Conservation (phyloP, 208 protist species). For the Trypanosoma theileri region DNA sequence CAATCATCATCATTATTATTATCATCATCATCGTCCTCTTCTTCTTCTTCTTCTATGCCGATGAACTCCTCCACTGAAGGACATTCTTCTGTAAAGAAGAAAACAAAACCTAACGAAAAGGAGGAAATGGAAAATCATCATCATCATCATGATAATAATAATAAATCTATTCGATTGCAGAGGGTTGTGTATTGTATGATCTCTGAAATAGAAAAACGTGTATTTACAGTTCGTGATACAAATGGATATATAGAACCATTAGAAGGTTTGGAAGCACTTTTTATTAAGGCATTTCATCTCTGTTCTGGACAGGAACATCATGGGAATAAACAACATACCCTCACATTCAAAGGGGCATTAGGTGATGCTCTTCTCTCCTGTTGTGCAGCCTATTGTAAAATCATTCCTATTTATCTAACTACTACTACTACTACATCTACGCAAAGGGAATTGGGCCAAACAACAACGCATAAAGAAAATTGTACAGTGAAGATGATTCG, state of each 20-base stretch:
- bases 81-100: too few species aligned
- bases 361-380: conserved; percentile 18
- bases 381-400: conserved; percentile 26
- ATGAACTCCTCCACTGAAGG: too few species aligned
- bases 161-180: not conserved
- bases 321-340: not conserved
- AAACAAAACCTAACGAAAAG: not conserved
- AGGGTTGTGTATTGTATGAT: conserved; percentile 10
- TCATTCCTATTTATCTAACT: conserved; percentile 14
- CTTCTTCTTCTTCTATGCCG: too few species aligned
- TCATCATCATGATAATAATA: not conserved
- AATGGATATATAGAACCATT: not conserved
- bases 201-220: conserved; percentile 15
- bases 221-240: conserved; percentile 3
- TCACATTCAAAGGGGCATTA: conserved; percentile 14
- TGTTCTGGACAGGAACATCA: conserved; percentile 6
- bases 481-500: conserved; percentile 22
- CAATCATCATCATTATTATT: not conserved
- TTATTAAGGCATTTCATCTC: conserved; percentile 15
- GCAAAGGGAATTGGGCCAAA: too few species aligned
- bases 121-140: not conserved
- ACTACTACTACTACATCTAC: not conserved
- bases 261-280: conserved; percentile 19
- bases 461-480: too few species aligned
- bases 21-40: too few species aligned